Evolutionary conservation across 2,329 filamentous ascomycete genomes (phyloP).

Genomic region (Parafenestella ontariensis): DNA sequence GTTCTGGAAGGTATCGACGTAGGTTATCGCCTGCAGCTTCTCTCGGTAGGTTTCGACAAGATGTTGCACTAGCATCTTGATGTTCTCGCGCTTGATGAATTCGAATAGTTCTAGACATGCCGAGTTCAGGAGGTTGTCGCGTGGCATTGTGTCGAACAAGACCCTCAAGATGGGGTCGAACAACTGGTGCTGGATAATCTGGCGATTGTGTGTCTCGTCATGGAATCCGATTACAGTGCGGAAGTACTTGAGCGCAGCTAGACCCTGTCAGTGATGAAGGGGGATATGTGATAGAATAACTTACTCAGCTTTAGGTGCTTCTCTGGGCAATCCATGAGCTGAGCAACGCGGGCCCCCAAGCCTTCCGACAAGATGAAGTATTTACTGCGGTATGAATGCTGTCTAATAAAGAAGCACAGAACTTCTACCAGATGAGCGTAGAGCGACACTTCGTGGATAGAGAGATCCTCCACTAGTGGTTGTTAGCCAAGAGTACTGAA

Average conservation of each 20-base stretch:
- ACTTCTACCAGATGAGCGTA: conserved; percentile 93
- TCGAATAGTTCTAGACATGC: conserved; percentile 95
- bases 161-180: conserved; percentile 87
- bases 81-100: conserved; percentile 70
- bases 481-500: conserved; percentile 24
- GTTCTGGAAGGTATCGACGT: conserved; percentile 83
- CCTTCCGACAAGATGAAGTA: conserved; percentile 84
- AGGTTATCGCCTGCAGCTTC: conserved; percentile 75
- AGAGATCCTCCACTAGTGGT: conserved; percentile 70
- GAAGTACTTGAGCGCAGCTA: conserved; percentile 92
- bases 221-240: conserved; percentile 83
- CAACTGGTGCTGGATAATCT: conserved; percentile 80
- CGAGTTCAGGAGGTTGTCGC: conserved; percentile 92
- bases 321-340: conserved; percentile 81
- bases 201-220: conserved; percentile 89
- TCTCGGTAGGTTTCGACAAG: conserved; percentile 85
- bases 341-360: conserved; percentile 78
- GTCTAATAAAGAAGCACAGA: conserved; percentile 89
- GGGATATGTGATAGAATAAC: conserved; percentile 35
- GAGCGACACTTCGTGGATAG: conserved; percentile 84
- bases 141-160: conserved; percentile 82
- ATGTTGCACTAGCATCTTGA: conserved; percentile 80
- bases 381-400: conserved; percentile 86
- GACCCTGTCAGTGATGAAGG: conserved; percentile 13
- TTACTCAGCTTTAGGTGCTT: conserved; percentile 91